Base-by-base conservation (phyloP, 345 rosid genomes). In the Ailanthus altissimus region DNA sequence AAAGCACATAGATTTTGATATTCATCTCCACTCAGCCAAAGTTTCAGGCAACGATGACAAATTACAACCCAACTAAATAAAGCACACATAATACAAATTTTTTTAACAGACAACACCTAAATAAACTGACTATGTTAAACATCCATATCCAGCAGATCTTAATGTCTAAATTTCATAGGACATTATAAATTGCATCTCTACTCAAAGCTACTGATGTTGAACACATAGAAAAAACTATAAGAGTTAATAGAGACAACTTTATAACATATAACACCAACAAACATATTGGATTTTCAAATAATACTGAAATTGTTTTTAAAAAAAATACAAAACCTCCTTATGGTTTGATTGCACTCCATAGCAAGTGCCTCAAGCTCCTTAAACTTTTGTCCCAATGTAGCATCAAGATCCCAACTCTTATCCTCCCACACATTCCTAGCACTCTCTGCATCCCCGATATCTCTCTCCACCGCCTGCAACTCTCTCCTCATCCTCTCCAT, bases 401-500 rank as follows among this genome's bases (percentile, higher is more conserved):
- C 67, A 74, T 89, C 90, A 40, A 92, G 85, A 75, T 92, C 93
- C 99, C 98, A 93, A 59, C 85, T 86, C 86, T 84, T 91, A 81
- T 88, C 94, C 76, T 96, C 99, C 90, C 88, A 91, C 10, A 78
- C 77, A 78, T 84, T 92, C 84, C 98, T 88, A 7, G 86, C 87
- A 47, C 25, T 74, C 64, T 92, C 97, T 0, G 92, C 89, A 70
- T 92, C 94, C 10, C 75, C 81, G 32, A 88, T 88, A 77, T 91
- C 97, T 79, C 94, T 92, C 79, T 96, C 99, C 75, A 92, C 96
- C 0, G 89, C 92, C 75, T 83, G 89, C 82, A 96, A 79, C 88
- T 96, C 98, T 82, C 93, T 92, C 87, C 83, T 92, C 98, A 96
- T 96, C 89, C 98, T 92, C 85, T 96, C 97, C 0, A 82, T 90